Base-by-base conservation (phyloP, 2,329 filamentous ascomycete species). In the Colletotrichum costaricense region DNA sequence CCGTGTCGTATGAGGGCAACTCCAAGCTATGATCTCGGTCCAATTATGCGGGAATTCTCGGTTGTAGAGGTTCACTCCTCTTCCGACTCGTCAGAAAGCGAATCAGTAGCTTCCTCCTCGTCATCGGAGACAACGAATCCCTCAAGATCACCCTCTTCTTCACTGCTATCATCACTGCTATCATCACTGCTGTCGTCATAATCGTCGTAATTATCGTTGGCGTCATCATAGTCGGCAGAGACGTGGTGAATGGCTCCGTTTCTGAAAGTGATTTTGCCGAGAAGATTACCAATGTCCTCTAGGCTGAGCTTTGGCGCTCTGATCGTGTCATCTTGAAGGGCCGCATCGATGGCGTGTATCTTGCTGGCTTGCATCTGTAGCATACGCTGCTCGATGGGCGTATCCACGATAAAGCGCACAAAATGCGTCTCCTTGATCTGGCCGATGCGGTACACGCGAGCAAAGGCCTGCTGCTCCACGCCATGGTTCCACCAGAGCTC, bases 371-470 rank as follows among this genome's bases (percentile, higher is more conserved):
- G 24, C 24, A 24, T 3, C 24, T 24, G 56, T 0, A 87, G 78
- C 5, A 95, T 83, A 0, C 86, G 83, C 14, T 87, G 81, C 69
- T 95, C 93, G 3, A 94, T 88, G 0, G 86, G 88, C 3, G 88
- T 84, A 0, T 84, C 78, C 0, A 91, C 84, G 0, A 91, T 80
- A 33, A 95, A 84, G 0, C 91, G 86, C 0, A 89, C 85, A 66
- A 93, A 87, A 7, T 89, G 83, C 0, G 92, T 92, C 35, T 89
- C 83, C 46, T 91, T 88, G 0, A 77, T 75, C 74, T 96, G 93
- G 0, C 92, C 92, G 2, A 92, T 90, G 4, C 93, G 87, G 76
- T 88, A 89, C 0, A 94, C 88, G 0, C 93, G 88, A 0, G 82
- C 81, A 42, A 87, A 87, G 0, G 89, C 92, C 76, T 94, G 93